Evolutionary conservation across 2,329 filamentous ascomycete genomes (phyloP).

Genomic region (Aspergillus uvarum): DNA sequence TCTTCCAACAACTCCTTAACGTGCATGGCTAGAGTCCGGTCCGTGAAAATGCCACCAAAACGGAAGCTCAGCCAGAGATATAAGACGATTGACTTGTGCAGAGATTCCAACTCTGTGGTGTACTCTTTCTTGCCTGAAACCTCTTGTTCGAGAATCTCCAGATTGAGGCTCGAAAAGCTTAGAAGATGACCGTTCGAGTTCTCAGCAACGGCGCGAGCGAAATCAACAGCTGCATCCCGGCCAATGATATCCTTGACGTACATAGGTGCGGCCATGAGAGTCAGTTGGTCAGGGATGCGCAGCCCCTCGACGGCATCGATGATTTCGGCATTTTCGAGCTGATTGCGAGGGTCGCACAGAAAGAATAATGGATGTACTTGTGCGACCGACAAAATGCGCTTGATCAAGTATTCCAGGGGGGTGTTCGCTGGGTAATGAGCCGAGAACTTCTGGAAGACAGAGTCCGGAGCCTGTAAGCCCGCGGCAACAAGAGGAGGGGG

Average conservation of each 20-base stretch:
- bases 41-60: constrained; percentile 75
- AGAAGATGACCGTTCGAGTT: constrained; percentile 67
- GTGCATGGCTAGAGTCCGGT: constrained; percentile 73
- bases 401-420: constrained; percentile 79
- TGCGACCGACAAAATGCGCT: constrained; percentile 70
- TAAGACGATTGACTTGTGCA: constrained; percentile 79
- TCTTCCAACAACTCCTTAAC: constrained; percentile 75
- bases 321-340: constrained; percentile 66
- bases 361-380: constrained; percentile 66
- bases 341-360: constrained; percentile 64
- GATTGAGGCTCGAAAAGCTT: constrained; percentile 66
- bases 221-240: constrained; percentile 55
- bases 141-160: constrained; percentile 68
- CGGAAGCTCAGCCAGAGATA: constrained; percentile 95
- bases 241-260: constrained; percentile 49
- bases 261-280: constrained; percentile 71
- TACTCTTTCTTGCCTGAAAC: constrained; percentile 53
- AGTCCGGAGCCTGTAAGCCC: constrained; percentile 70
- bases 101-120: constrained; percentile 67
- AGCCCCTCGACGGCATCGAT: constrained; percentile 71
- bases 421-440: constrained; percentile 78
- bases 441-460: constrained; percentile 72
- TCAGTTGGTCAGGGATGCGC: constrained; percentile 70
- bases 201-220: constrained; percentile 69
- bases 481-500: constrained; percentile 68